Evolutionary conservation across 1,284 basidiomycete species (phyloP), one percentile per base, ranked within the genome.

Genomic region (Fomitopsis pinicola): DNA sequence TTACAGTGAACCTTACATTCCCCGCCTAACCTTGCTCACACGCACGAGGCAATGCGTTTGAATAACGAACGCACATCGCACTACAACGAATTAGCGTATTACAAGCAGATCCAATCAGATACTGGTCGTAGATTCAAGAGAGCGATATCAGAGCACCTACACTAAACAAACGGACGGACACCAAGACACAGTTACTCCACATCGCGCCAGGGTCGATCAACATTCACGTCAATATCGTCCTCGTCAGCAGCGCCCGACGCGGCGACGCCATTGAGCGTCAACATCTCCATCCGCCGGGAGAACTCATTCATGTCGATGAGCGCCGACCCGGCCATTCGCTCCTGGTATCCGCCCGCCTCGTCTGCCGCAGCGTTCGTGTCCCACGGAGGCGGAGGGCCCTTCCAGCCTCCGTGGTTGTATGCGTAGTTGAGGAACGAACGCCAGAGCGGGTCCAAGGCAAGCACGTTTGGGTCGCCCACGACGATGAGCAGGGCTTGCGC

Each of bases 391-490:
- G 67, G 60, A 52, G 71, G 73, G 2, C 84, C 84, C 54, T 66
- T 75, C 82, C 84, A 86, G 3, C 84, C 84, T 0, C 81, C 79
- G 19, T 73, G 72, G 26, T 60, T 55, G 63, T 82, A 69, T 14
- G 85, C 72, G 64, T 79, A 84, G 63, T 82, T 83, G 62, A 86
- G 70, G 72, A 84, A 85, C 0, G 67, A 68, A 2, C 82, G 76
- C 84, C 84, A 85, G 12, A 84, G 70, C 0, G 82, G 82, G 62
- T 86, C 84, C n/a, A 85, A 73, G 0, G 79, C 78, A 0, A 88
- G 78, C 14, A 86, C 78, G 12, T 73, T 69, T 0, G 84, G 80
- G 66, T 86, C 81, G 1, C 84, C 84, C 44, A 86, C 73, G 36
- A 85, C 74, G 64, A 85, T 79, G 12, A 86, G 75, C 1, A 86